A percentile compares a stretch with the other conserved stretches of the same genome.
These are phyloP conservation scores for Cryptococcus deneoformans DNA, from an alignment of 1,284 basidiomycete species.

Conservation along the genomic window DNA sequence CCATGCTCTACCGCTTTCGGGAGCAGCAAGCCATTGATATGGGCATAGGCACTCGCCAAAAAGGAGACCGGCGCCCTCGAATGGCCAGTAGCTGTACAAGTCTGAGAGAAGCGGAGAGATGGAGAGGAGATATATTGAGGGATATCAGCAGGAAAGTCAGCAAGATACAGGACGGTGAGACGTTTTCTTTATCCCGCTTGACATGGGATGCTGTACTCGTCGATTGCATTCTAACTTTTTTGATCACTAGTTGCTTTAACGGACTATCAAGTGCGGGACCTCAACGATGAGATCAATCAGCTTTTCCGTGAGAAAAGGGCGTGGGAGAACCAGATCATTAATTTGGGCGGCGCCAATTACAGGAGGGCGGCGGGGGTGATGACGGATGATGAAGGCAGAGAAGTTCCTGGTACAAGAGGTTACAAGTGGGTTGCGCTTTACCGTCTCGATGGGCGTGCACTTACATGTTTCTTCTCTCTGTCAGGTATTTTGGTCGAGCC, in stretches of 20 bases:
- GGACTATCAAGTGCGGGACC: slow-evolving; percentile 92
- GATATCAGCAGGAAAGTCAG: slow-evolving; percentile 96
- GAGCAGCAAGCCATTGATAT: slow-evolving; percentile 95
- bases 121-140: slow-evolving; percentile 90
- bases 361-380: slow-evolving; percentile 75
- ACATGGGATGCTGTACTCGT: not conserved
- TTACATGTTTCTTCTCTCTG: too few relatives aligned
- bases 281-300: slow-evolving; percentile 99
- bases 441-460: not conserved
- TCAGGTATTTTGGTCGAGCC: slow-evolving; percentile 92
- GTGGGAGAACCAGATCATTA: slow-evolving; percentile 97
- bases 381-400: slow-evolving; percentile 85
- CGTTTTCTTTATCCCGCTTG: not conserved
- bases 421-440: slow-evolving; percentile 71
- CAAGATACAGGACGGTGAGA: slow-evolving; percentile 93
- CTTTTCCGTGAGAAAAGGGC: slow-evolving; percentile 91
- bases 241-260: slow-evolving; percentile 55
- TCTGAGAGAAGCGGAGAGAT: slow-evolving; percentile 88
- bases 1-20: slow-evolving; percentile 98
- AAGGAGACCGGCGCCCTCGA: slow-evolving; percentile 75
- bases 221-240: not conserved
- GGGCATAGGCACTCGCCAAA: slow-evolving; percentile 67
- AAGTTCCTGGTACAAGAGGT: slow-evolving; percentile 94
- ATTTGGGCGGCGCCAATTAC: slow-evolving; percentile 95
- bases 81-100: slow-evolving; percentile 90